Evolutionary conservation across 306 rosid genomes (phyloP), one percentile per base, ranked within the genome.

Genomic region (Boehmeria nivea): DNA sequence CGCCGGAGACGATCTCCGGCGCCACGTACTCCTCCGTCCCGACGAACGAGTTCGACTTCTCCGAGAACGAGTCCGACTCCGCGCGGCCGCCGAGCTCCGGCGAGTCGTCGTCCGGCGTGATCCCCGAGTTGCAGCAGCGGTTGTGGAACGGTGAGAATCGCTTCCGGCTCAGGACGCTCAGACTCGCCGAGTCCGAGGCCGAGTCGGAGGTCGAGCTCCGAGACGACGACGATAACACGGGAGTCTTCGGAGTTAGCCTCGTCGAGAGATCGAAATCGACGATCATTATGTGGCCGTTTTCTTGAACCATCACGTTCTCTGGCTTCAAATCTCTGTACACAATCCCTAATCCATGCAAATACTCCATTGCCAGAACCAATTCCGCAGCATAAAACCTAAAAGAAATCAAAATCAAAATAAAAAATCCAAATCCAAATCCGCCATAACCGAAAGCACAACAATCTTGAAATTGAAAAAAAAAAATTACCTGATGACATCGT

Each of bases 1-100:
- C 10, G 0, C 96, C 98, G 0, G 71, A 44, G 0, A 91, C 59
- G 15, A 91, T 77, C 62, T 91, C 98, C 1, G 98, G 98, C 21
- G 98, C 88, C 44, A 91, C 94, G 67, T 91, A 91, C 67, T 91
- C 98, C 73, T 91, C 98, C 0, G 96, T 91, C 15, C 98, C 98
- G 6, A 91, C 98, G 54, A 91, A 91, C 18, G 98, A 87, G 72
- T 84, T 91, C 2, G 89, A 91, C 51, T 82, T 87, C 59, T 75
- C 94, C 16, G 81, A 78, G 2, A 85, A 74, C 2, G 86, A 74
- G 71, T 68, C 50, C 0, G 81, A 72, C 22, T 60, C 75, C 48
- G 80, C 27, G 23, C 18, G 20, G 11, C 11, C 0, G 26, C 31
- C 23, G 60, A 15, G 10, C 21, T 3, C 3, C 3, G 12, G 56